Conservation (phyloP, 352 stramenopile species). For the Globisporangium nodosum region DNA sequence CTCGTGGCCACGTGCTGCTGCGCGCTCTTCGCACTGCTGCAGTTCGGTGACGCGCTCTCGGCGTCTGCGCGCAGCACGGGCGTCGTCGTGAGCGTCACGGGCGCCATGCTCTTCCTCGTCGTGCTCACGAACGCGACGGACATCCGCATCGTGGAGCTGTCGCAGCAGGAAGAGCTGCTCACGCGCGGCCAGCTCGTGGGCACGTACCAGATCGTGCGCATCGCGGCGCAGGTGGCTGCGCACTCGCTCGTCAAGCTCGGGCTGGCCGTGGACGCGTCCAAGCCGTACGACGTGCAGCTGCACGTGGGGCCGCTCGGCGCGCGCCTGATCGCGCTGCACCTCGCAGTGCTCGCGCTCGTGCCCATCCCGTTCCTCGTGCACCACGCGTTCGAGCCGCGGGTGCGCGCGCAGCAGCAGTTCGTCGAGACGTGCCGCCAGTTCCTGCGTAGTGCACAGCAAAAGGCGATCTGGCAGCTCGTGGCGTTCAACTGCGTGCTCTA, state of each 20-base stretch:
- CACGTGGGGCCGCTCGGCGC: slow-evolving; percentile 11
- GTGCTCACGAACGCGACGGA: slow-evolving; percentile 26
- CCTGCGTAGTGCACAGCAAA: slow-evolving; percentile 24
- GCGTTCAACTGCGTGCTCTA: slow-evolving; percentile 36
- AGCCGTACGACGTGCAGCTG: slow-evolving; percentile 4
- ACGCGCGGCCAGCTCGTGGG: slow-evolving; percentile 22
- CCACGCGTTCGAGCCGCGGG: slow-evolving; percentile 19
- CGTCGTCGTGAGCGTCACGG: slow-evolving; percentile 11
- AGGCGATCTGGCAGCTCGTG: slow-evolving; percentile 42
- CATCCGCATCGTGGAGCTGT: slow-evolving; percentile 39
- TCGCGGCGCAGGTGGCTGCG: slow-evolving; percentile 16
- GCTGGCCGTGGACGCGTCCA: not conserved
- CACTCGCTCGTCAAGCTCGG: slow-evolving; percentile 20
- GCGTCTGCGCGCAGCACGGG: not conserved
- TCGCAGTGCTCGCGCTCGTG: slow-evolving; percentile 19
- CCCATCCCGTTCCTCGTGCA: slow-evolving; percentile 26
- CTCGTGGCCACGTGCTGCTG: slow-evolving; percentile 19
- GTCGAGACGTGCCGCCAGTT: slow-evolving; percentile 16
- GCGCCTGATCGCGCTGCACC: slow-evolving; percentile 22
- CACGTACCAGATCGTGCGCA: slow-evolving; percentile 29
- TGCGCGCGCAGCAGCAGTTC: slow-evolving; percentile 3
- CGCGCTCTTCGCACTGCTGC: slow-evolving; percentile 22
- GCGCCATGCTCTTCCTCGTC: slow-evolving; percentile 26
- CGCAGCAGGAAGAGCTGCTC: slow-evolving; percentile 33
- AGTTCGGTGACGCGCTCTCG: slow-evolving; percentile 10